phyloP scores from a whole-genome alignment of 2,329 filamentous ascomycete species.

The Cordyceps fumosorosea region DNA sequence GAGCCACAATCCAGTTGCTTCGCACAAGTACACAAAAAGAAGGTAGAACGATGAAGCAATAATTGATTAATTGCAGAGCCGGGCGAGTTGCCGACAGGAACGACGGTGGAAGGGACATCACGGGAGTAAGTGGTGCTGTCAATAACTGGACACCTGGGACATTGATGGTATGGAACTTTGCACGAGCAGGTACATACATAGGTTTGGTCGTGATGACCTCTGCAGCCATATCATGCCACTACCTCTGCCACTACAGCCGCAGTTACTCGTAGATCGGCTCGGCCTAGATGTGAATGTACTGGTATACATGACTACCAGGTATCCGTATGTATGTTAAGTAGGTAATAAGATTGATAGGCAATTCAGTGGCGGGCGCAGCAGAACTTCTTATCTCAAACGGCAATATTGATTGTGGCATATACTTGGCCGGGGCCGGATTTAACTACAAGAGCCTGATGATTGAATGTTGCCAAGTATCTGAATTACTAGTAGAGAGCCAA shows the following conservation, averaged over 20 bases:
- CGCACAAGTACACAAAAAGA: too few species aligned
- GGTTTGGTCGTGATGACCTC: neutral
- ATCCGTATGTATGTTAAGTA: neutral
- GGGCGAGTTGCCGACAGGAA: too few species aligned
- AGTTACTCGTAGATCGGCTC: neutral
- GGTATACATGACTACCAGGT: neutral
- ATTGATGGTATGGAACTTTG: neutral
- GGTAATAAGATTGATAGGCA: neutral
- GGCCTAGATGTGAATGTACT: neutral
- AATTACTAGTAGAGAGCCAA: neutral
- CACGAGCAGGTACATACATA: neutral
- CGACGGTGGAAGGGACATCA: too few species aligned
- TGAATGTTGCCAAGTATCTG: neutral
- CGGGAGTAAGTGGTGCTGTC: too few species aligned
- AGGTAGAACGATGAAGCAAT: too few species aligned
- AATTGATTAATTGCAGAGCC: too few species aligned
- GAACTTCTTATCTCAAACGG: neutral
- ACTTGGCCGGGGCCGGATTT: neutral
- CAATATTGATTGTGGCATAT: neutral
- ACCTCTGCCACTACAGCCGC: neutral
- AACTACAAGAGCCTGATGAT: too few species aligned
- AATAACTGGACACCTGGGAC: too few species aligned
- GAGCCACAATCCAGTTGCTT: too few species aligned
- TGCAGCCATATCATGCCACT: neutral
- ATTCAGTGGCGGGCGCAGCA: neutral